Evolutionary conservation across 2,329 filamentous ascomycete genomes (phyloP).

Genomic region (Emmonsia crescens): DNA sequence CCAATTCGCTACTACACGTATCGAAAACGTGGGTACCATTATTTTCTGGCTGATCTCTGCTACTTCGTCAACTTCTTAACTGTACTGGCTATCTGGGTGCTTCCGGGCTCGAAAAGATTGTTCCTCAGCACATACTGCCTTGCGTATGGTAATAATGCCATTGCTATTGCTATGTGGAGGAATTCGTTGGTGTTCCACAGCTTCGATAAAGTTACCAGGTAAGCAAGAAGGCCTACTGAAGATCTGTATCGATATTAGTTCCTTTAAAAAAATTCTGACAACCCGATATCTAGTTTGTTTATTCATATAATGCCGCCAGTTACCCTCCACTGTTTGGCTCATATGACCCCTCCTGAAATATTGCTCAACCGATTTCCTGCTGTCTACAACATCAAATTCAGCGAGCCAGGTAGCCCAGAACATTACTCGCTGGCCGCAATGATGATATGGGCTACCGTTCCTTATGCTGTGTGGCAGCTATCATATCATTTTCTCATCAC

Average conservation of each 20-base stretch:
- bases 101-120: conserved; percentile 78
- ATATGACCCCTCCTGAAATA: conserved; percentile 57
- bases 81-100: conserved; percentile 75
- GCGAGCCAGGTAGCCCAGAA: conserved; percentile 56
- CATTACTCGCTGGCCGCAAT: conserved; percentile 74
- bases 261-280: not conserved
- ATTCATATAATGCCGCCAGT: conserved; percentile 99
- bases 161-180: conserved; percentile 98
- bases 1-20: conserved; percentile 89
- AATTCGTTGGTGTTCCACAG: conserved; percentile 98
- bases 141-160: conserved; percentile 90
- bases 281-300: conserved; percentile 54
- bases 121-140: conserved; percentile 89
- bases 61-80: conserved; percentile 93
- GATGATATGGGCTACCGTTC: conserved; percentile 88
- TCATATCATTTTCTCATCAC: conserved; percentile 92
- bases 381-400: conserved; percentile 67
- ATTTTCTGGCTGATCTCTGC: conserved; percentile 93
- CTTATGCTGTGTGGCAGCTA: conserved; percentile 88
- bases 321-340: conserved; percentile 82
- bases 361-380: conserved; percentile 70
- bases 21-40: conserved; percentile 83
- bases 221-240: conserved; percentile 22
- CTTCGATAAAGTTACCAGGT: conserved; percentile 91
- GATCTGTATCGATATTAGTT: conserved; percentile 12